phyloP scores from a whole-genome alignment of 768 basidiomycete genomes.

The Xerocomus brunneocitrinus region DNA sequence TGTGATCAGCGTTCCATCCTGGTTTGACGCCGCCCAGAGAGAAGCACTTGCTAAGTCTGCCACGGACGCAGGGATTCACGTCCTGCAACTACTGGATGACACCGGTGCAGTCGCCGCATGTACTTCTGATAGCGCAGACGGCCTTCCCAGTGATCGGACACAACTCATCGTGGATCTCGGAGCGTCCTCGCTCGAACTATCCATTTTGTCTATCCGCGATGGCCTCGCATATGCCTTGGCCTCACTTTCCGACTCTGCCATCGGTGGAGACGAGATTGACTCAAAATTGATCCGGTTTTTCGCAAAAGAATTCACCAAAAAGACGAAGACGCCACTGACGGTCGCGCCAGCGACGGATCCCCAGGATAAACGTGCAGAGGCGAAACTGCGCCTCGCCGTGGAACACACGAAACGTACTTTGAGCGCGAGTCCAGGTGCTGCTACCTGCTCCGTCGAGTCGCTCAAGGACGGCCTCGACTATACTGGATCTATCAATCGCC shows the following conservation, averaged over 20 bases:
- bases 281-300: constrained; percentile 85
- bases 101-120: constrained; percentile 65
- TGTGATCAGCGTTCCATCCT: constrained; percentile 78
- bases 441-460: constrained; percentile 88
- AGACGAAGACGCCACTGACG: constrained; percentile 72
- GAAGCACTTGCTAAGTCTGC: constrained; percentile 72
- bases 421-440: constrained; percentile 80
- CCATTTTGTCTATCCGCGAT: constrained; percentile 68
- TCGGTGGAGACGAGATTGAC: constrained; percentile 74
- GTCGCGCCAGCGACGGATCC: constrained; percentile 55
- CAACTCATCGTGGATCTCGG: constrained; percentile 82
- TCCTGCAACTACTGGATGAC: constrained; percentile 86
- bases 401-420: constrained; percentile 94
- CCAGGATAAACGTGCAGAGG: constrained; percentile 78
- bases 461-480: constrained; percentile 93
- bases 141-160: constrained; percentile 57
- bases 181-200: constrained; percentile 62
- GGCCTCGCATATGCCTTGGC: constrained; percentile 68
- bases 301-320: constrained; percentile 94
- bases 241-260: constrained; percentile 37
- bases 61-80: constrained; percentile 72
- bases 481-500: constrained; percentile 61
- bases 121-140: constrained; percentile 43
- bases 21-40: constrained; percentile 66
- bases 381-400: constrained; percentile 88